These are phyloP conservation scores for Lodderomyces pseudojiufengensis DNA, from an alignment of 1,139 yeast species.

Conservation along the genomic window DNA sequence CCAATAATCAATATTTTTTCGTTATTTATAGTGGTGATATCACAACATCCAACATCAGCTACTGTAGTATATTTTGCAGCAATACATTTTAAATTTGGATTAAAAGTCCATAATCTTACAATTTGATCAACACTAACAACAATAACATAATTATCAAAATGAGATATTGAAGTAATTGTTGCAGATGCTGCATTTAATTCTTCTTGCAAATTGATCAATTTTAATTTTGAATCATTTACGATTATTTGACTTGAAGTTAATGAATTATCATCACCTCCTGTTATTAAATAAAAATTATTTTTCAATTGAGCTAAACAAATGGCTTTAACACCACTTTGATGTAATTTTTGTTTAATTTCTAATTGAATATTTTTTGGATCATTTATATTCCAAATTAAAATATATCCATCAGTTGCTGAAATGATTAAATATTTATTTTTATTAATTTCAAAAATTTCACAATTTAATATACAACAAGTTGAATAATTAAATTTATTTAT, in stretches of 20 bases:
- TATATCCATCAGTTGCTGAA: constrained; percentile 81
- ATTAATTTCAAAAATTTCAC: constrained; percentile 37
- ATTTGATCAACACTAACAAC: constrained; percentile 78
- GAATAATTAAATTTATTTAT: constrained; percentile 53
- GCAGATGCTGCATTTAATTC: constrained; percentile 72
- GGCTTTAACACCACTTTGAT: constrained; percentile 81
- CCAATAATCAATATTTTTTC: constrained; percentile 46
- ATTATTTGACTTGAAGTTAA: constrained; percentile 44
- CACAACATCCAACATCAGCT: constrained; percentile 85
- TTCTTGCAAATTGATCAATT: constrained; percentile 15
- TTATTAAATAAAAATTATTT: constrained; percentile 36
- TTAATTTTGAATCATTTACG: constrained; percentile 13
- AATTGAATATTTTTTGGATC: constrained; percentile 14
- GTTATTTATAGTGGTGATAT: constrained; percentile 25
- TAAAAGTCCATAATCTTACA: constrained; percentile 58
- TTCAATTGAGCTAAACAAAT: constrained; percentile 21
- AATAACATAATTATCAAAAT: constrained; percentile 19
- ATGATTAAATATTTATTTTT: constrained; percentile 38
- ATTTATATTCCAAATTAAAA: constrained; percentile 56
- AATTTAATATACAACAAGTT: constrained; percentile 73
- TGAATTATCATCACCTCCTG: constrained; percentile 95
- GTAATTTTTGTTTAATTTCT: constrained; percentile 36
- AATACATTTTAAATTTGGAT: constrained; percentile 29
- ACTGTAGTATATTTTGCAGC: constrained; percentile 66
- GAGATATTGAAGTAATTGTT: constrained; percentile 67